Conservation (phyloP, 768 basidiomycete species). For the Pulveroboletus ravenelii region DNA sequence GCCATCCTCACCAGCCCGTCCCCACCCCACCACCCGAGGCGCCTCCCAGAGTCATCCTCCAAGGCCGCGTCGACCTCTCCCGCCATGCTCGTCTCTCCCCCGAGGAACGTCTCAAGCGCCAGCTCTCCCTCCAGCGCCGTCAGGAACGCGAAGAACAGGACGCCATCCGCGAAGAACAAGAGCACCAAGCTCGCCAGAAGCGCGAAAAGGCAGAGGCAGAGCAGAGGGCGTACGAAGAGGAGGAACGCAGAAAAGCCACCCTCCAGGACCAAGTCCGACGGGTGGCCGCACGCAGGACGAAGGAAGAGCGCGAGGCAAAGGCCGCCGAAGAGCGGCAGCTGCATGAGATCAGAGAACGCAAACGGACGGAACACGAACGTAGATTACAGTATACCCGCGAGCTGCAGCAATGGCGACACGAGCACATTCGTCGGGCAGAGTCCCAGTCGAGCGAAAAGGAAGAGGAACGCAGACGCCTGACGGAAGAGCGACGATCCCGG, state of each 20-base stretch:
- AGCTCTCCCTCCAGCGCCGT: conserved; percentile 19
- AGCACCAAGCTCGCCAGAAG: conserved; percentile 32
- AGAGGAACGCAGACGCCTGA: conserved; percentile 38
- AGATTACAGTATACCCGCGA: conserved; percentile 47
- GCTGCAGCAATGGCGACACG: conserved; percentile 49
- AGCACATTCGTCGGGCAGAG: conserved; percentile 42
- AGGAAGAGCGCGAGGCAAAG: conserved; percentile 37
- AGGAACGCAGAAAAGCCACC: conserved; percentile 35
- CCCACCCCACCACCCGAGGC: conserved; percentile 1
- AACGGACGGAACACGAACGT: conserved; percentile 42
- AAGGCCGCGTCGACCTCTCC: conserved; percentile 4
- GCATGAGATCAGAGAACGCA: conserved; percentile 45
- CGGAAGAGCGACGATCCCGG: conserved; percentile 35
- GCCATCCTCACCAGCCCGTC: neutral
- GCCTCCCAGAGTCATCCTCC: conserved; percentile 1
- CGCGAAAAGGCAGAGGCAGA: conserved; percentile 20
- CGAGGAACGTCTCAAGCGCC: conserved; percentile 24
- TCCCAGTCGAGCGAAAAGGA: conserved; percentile 43
- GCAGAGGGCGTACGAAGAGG: conserved; percentile 37
- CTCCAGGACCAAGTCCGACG: conserved; percentile 42
- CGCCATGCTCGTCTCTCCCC: conserved; percentile 17
- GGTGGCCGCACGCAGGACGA: conserved; percentile 30
- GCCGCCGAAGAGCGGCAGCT: conserved; percentile 44
- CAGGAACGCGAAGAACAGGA: conserved; percentile 38
- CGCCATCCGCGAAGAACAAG: conserved; percentile 41